A percentile compares a stretch with the other conserved stretches of the same genome.
phyloP scores from a whole-genome alignment of 345 rosid species.

The Populus davidiana region DNA sequence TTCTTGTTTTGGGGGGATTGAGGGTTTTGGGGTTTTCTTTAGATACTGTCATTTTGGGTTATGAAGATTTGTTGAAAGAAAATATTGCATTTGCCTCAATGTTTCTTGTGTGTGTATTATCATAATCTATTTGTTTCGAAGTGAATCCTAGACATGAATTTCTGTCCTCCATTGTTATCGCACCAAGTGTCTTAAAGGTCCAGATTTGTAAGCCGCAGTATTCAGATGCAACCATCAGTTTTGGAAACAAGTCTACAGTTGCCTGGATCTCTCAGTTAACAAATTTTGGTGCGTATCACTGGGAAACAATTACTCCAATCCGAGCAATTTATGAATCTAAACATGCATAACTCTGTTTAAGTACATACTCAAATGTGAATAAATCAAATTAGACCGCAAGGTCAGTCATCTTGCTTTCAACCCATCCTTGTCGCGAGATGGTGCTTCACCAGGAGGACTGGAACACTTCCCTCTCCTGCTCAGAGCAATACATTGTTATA shows the following conservation, averaged over 20 bases:
- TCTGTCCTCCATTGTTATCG: not conserved
- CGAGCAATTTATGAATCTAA: not conserved
- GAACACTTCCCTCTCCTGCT: constrained; percentile 87
- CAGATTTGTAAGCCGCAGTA: not conserved
- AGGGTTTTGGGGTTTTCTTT: not conserved
- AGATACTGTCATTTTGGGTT: not conserved
- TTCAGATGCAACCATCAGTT: not conserved
- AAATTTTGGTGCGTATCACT: not conserved
- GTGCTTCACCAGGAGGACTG: constrained; percentile 65
- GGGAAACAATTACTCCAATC: not conserved
- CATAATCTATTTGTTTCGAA: not conserved
- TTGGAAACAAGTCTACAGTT: not conserved
- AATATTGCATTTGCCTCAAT: not conserved
- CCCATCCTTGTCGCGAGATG: constrained; percentile 32
- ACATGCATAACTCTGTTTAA: not conserved
- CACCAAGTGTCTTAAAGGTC: not conserved
- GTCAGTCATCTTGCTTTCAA: not conserved
- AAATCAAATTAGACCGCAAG: not conserved
- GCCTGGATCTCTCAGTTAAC: not conserved
- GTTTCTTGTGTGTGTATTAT: not conserved
- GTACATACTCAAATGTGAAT: not conserved
- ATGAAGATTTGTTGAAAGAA: not conserved
- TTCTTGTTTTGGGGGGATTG: not conserved
- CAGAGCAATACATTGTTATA: constrained; percentile 93
- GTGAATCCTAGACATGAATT: not conserved